A percentile compares a stretch with the other conserved stretches of the same genome.
Conservation (phyloP, 2,329 filamentous ascomycete genomes). For the Fusarium beomiforme region DNA sequence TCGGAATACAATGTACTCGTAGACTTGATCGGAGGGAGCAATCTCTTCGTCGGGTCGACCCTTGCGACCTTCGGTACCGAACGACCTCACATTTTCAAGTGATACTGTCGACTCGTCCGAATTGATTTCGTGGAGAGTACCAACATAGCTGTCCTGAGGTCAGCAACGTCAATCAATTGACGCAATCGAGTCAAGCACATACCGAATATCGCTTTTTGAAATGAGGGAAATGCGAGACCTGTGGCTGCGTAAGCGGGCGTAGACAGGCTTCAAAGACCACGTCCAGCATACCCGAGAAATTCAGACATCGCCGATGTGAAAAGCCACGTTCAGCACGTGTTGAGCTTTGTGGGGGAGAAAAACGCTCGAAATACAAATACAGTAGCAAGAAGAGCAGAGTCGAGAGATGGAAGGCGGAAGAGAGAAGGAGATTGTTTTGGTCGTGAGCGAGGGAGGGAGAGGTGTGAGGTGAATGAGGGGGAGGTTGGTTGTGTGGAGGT, state of each 20-base stretch:
- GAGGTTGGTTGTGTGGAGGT: conserved; percentile 43
- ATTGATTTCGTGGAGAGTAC: conserved; percentile 96
- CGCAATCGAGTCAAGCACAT: conserved; percentile 49
- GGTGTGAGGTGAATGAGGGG: conserved; percentile 31
- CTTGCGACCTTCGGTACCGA: conserved; percentile 91
- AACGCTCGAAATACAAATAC: conserved; percentile 36
- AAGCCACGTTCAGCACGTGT: conserved; percentile 56
- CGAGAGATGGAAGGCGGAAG: conserved; percentile 14
- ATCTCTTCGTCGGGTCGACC: conserved; percentile 84
- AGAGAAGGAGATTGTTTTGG: conserved; percentile 16
- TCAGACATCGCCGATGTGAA: conserved; percentile 62
- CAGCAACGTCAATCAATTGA: conserved; percentile 40
- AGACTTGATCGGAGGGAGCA: conserved; percentile 83
- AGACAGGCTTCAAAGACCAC: conserved; percentile 42
- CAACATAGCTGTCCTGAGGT: conserved; percentile 79
- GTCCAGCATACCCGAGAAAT: conserved; percentile 64
- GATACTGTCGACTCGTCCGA: conserved; percentile 97
- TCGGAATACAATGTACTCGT: conserved; percentile 98
- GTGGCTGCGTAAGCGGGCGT: conserved; percentile 48
- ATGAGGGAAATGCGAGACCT: conserved; percentile 96
- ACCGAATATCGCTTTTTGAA: conserved; percentile 98
- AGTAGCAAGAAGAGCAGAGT: conserved; percentile 31
- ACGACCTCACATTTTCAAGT: conserved; percentile 94
- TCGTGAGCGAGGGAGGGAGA: conserved; percentile 24
- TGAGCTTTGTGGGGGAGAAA: conserved; percentile 41